phyloP scores from a whole-genome alignment of 2,329 filamentous ascomycete genomes.

The Colletotrichum tamarilloi region DNA sequence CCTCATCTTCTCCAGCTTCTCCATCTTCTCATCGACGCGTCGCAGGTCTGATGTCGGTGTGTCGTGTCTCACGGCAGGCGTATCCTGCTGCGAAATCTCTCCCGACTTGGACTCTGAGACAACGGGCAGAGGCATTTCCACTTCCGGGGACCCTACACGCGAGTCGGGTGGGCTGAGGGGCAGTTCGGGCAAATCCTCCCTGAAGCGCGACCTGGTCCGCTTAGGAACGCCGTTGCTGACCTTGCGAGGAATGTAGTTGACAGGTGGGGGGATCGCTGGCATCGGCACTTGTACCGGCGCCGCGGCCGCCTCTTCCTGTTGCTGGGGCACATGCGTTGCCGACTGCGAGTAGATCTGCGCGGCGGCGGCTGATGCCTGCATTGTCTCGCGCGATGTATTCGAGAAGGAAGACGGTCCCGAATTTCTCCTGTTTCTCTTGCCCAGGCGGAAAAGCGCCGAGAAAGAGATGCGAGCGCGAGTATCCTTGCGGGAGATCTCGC shows the following conservation, averaged over 20 bases:
- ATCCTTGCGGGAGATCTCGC: slow-evolving; percentile 62
- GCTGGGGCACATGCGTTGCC: slow-evolving; percentile 45
- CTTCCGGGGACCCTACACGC: slow-evolving; percentile 81
- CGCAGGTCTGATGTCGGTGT: slow-evolving; percentile 58
- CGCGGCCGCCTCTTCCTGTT: slow-evolving; percentile 46
- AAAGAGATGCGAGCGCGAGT: slow-evolving; percentile 65
- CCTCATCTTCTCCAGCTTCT: slow-evolving; percentile 46
- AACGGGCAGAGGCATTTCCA: slow-evolving; percentile 54
- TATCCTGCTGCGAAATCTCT: slow-evolving; percentile 17
- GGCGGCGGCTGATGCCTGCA: slow-evolving; percentile 56
- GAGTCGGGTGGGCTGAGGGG: slow-evolving; percentile 89
- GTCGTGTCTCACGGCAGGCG: slow-evolving; percentile 53
- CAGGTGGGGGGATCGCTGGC: slow-evolving; percentile 58
- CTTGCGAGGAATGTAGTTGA: slow-evolving; percentile 49
- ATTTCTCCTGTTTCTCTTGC: slow-evolving; percentile 67
- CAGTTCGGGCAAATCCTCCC: slow-evolving; percentile 89
- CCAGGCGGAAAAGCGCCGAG: slow-evolving; percentile 81
- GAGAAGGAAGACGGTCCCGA: slow-evolving; percentile 82
- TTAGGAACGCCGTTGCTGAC: slow-evolving; percentile 67
- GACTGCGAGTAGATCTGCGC: slow-evolving; percentile 42
- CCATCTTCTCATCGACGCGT: slow-evolving; percentile 48
- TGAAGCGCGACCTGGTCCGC: slow-evolving; percentile 89
- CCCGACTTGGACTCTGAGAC: slow-evolving; percentile 43
- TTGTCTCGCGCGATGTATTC: slow-evolving; percentile 91
- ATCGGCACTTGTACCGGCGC: slow-evolving; percentile 46